Evolutionary conservation across 768 basidiomycete genomes (phyloP).

Genomic region (Kwoniella sp.): DNA sequence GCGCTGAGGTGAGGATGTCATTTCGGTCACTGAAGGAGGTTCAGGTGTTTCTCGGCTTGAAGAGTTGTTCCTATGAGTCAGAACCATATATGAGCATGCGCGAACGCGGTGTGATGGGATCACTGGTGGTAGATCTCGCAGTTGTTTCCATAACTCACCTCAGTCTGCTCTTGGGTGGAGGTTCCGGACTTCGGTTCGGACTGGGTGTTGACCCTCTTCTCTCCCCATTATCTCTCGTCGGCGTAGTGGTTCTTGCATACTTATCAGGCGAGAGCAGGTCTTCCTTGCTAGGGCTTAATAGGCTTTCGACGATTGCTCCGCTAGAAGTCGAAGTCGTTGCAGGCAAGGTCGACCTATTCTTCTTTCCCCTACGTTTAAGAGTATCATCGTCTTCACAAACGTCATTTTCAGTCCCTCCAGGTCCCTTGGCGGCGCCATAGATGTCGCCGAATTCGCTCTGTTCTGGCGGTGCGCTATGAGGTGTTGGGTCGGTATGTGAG

Average conservation of each 20-base stretch:
- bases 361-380: conserved; percentile 14
- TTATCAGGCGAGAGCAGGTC: conserved; percentile 22
- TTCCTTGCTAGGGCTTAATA: conserved; percentile 9
- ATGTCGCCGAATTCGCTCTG: conserved; percentile 33
- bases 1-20: conserved; percentile 13
- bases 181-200: conserved; percentile 40
- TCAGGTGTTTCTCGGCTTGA: background rate
- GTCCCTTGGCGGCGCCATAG: background rate
- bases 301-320: conserved; percentile 12
- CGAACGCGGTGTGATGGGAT: too few relatives aligned
- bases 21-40: background rate
- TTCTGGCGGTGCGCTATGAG: conserved; percentile 35
- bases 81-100: background rate
- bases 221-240: conserved; percentile 10
- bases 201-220: conserved; percentile 18
- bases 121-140: background rate
- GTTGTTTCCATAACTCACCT: too few relatives aligned
- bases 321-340: conserved; percentile 21
- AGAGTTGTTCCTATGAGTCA: background rate
- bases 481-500: background rate
- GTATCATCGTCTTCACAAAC: conserved; percentile 27
- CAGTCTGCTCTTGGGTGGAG: conserved; percentile 38
- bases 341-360: conserved; percentile 33
- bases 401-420: background rate
- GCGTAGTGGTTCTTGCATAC: conserved; percentile 9